phyloP scores from a whole-genome alignment of 495 filamentous ascomycete genomes.

The Viridothelium virens region DNA sequence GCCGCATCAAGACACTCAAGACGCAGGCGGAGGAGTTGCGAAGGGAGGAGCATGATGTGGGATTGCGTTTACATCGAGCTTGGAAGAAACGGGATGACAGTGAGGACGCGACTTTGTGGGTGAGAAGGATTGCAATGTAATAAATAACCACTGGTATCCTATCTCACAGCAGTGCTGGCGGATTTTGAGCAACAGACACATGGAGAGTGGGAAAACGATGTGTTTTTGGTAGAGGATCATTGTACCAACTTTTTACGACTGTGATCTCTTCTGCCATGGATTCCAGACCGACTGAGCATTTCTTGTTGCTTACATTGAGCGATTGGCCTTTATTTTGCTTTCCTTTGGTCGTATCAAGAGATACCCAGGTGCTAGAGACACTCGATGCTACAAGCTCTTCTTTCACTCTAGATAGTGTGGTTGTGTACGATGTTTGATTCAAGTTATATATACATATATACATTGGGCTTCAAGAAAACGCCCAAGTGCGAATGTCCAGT shows the following conservation, averaged over 20 bases:
- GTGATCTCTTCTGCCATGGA: background rate
- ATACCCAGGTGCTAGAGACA: constrained; percentile 1
- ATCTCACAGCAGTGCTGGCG: background rate
- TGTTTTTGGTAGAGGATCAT: background rate
- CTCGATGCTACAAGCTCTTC: background rate
- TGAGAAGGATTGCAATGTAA: constrained; percentile 54
- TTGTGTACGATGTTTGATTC: too few species aligned
- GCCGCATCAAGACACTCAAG: constrained; percentile 59
- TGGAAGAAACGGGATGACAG: constrained; percentile 55
- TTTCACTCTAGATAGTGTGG: too few species aligned
- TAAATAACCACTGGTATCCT: background rate
- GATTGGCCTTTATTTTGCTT: background rate
- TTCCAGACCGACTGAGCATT: background rate
- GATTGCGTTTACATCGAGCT: constrained; percentile 70
- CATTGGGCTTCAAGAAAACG: too few species aligned
- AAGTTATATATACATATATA: too few species aligned
- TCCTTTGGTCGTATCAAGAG: constrained; percentile 2
- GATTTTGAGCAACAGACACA: background rate
- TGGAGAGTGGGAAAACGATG: background rate
- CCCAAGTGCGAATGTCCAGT: too few species aligned
- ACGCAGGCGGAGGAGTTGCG: constrained; percentile 70
- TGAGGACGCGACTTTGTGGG: constrained; percentile 72
- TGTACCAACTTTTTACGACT: background rate
- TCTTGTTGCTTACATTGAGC: constrained; percentile 1
- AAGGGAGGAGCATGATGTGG: constrained; percentile 77